Evolutionary conservation across 352 stramenopile species (phyloP).

Genomic region (Peronospora belbahrii): DNA sequence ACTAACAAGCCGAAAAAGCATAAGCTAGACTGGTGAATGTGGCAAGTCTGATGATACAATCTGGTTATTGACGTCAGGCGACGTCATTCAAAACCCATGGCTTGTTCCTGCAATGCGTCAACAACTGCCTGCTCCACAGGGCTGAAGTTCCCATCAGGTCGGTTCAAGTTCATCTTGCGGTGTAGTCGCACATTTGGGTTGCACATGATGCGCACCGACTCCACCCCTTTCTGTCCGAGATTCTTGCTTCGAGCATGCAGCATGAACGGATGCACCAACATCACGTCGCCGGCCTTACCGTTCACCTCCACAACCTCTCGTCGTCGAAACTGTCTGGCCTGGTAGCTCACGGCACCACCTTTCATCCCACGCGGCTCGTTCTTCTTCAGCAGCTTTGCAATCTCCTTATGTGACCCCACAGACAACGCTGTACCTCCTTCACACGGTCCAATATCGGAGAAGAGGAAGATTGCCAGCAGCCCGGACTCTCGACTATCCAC

Average conservation of each 20-base stretch:
- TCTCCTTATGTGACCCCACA: constrained; percentile 46
- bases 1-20: too few relatives aligned
- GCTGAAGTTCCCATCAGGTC: constrained; percentile 26
- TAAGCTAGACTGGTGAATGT: too few relatives aligned
- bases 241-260: constrained; percentile 75
- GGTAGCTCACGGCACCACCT: constrained; percentile 43
- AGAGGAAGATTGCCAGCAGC: constrained; percentile 75
- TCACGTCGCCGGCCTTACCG: constrained; percentile 61
- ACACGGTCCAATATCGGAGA: constrained; percentile 53
- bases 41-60: neutral
- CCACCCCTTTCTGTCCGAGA: constrained; percentile 35
- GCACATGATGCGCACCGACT: constrained; percentile 65
- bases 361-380: constrained; percentile 52
- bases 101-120: constrained; percentile 14
- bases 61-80: neutral
- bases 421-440: constrained; percentile 70
- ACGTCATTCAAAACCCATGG: neutral
- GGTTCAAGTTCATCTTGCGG: constrained; percentile 38
- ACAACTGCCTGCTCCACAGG: constrained; percentile 41
- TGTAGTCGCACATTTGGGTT: constrained; percentile 54
- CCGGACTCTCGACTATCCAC: constrained; percentile 62
- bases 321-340: constrained; percentile 27
- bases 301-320: constrained; percentile 52
- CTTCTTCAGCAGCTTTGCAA: constrained; percentile 46
- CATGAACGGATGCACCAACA: constrained; percentile 75